Evolutionary conservation across 345 rosid genomes (phyloP).

Genomic region (Laguncularia racemosa): DNA sequence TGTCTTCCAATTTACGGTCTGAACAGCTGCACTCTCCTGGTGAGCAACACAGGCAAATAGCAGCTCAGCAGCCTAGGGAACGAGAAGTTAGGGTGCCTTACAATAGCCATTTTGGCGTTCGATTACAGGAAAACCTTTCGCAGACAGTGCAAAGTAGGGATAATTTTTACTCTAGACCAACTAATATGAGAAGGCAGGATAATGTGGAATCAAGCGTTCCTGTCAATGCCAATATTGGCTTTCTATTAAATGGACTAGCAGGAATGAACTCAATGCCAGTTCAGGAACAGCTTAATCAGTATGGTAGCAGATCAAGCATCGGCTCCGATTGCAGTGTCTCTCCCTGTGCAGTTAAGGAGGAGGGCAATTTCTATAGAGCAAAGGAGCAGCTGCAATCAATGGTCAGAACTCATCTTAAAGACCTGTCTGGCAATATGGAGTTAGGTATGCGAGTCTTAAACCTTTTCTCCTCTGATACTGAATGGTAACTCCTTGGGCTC

Average conservation of each 20-base stretch:
- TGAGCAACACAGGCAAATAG: slow-evolving; percentile 36
- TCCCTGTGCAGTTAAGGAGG: slow-evolving; percentile 25
- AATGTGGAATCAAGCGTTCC: slow-evolving; percentile 22
- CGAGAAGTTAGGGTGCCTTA: slow-evolving; percentile 25
- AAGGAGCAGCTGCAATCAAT: slow-evolving; percentile 67
- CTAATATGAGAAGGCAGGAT: slow-evolving; percentile 36
- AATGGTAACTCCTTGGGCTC: too few species aligned
- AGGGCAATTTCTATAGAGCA: slow-evolving; percentile 27
- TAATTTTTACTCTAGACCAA: slow-evolving; percentile 25
- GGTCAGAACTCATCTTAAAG: slow-evolving; percentile 64
- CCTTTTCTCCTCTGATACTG: neutral
- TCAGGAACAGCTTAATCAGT: slow-evolving; percentile 30
- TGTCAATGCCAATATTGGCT: slow-evolving; percentile 29
- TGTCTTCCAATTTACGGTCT: slow-evolving; percentile 30
- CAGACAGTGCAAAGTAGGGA: slow-evolving; percentile 33
- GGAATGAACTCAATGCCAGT: slow-evolving; percentile 26
- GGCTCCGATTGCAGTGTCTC: slow-evolving; percentile 22
- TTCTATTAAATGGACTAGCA: slow-evolving; percentile 41
- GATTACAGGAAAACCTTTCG: slow-evolving; percentile 26
- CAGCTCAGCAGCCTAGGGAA: slow-evolving; percentile 31
- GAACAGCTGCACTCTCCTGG: slow-evolving; percentile 30
- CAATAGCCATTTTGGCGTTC: slow-evolving; percentile 32
- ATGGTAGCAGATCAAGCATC: slow-evolving; percentile 36
- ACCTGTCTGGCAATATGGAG: slow-evolving; percentile 45
- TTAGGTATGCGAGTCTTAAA: slow-evolving; percentile 43